Evolutionary conservation across 352 stramenopile species (phyloP), one percentile per base, ranked within the genome.

Genomic region (Elongisporangium prolatum): DNA sequence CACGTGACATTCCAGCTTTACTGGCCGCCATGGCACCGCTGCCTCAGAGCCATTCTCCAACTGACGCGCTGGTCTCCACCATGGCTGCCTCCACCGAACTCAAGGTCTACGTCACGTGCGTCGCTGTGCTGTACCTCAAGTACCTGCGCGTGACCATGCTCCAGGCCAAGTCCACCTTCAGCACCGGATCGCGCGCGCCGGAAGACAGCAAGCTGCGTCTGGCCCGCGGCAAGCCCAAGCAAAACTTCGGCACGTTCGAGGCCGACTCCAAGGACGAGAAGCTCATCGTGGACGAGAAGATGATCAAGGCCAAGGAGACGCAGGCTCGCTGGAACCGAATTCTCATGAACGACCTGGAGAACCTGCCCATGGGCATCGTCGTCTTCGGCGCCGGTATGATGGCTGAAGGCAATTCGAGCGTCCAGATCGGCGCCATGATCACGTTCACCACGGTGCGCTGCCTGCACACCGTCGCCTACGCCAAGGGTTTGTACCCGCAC

Each of bases 321-420:
- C 58, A 21, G 34, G 34, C 34, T 2, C 72, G 72, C 50, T 87
- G 77, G 77, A 59, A 73, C 28, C 66, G 77, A 51, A 78, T 87
- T 62, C 63, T 87, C 40, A 65, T 69, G 63, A 87, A 87, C 65
- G 77, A 87, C 52, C 66, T 87, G 54, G 77, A 87, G 62, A 75
- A 71, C 40, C 72, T 87, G 49, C 77, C 77, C 21, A 52, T 87
- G 38, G 77, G 61, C 24, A 64, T 87, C 9, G 22, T 79, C n/a
- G 67, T 84, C 28, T 84, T 84, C 40, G 71, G 65, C 18, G 58
- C 67, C 1, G 67, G 65, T 11, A 50, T 87, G 24, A 55, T 83
- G 56, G 71, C 63, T 8, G 66, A 67, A 18, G 63, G 65, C 24
- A 67, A 68, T 52, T 8, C 64, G 11, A 7, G 17, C 5, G 69